phyloP scores from a whole-genome alignment of 352 stramenopile species.

The Pythium brachiatum region DNA sequence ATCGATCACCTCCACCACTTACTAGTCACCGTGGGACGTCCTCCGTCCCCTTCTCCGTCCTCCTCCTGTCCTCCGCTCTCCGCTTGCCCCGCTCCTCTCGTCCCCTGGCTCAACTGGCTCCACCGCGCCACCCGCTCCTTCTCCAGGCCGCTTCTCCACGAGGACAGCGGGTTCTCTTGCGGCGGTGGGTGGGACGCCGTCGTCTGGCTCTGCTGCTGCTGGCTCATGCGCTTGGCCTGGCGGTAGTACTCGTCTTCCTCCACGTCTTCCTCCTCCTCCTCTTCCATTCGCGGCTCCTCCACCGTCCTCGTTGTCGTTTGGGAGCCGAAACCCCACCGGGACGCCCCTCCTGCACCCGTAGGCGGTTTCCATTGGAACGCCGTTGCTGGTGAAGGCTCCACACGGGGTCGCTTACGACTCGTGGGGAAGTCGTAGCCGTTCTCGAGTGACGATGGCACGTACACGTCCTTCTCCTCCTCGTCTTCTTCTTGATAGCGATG shows the following conservation, averaged over 20 bases:
- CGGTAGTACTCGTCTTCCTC: slow-evolving; percentile 22
- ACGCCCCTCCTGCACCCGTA: not conserved
- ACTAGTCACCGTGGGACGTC: slow-evolving; percentile 7
- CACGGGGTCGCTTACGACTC: not conserved
- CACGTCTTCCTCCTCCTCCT: slow-evolving; percentile 8
- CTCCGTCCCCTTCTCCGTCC: not conserved
- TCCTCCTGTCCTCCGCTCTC: not conserved
- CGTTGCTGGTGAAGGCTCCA: not conserved
- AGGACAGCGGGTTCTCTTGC: slow-evolving; percentile 4
- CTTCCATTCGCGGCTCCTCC: not conserved
- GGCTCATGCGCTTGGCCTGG: slow-evolving; percentile 15
- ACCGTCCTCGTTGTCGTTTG: not conserved
- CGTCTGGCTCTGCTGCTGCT: not conserved
- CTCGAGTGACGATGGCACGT: slow-evolving; percentile 1
- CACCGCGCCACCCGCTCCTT: slow-evolving; percentile 17
- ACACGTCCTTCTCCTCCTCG: slow-evolving; percentile 4
- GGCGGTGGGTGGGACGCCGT: not conserved
- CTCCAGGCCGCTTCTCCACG: slow-evolving; percentile 6
- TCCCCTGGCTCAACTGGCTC: slow-evolving; percentile 20
- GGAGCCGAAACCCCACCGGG: not conserved
- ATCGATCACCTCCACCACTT: slow-evolving; percentile 19
- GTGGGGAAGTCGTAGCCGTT: not conserved
- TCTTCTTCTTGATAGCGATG: slow-evolving; percentile 2
- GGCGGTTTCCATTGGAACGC: slow-evolving; percentile 7
- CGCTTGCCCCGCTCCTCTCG: not conserved